Conservation (phyloP, 2,329 filamentous ascomycete genomes). For the Aspergillus sergii region DNA sequence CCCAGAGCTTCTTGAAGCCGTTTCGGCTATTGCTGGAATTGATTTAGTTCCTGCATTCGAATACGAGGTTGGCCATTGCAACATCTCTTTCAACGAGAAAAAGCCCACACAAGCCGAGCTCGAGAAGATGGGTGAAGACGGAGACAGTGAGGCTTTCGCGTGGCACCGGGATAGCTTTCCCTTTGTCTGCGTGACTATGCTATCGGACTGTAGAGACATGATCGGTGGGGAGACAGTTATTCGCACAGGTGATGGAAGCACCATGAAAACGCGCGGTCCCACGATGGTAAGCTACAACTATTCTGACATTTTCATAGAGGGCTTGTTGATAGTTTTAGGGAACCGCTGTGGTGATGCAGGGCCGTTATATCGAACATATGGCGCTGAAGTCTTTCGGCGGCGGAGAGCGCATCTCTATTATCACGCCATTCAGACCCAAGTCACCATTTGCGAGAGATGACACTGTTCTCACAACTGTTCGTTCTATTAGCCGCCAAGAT, state of each 20-base stretch:
- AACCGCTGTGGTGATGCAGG: conserved; percentile 6
- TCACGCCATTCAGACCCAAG: not conserved
- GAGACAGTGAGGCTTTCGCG: conserved; percentile 31
- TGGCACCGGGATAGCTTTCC: conserved; percentile 60
- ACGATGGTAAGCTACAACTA: conserved; percentile 10
- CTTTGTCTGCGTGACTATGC: conserved; percentile 67
- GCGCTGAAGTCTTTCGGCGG: conserved; percentile 3
- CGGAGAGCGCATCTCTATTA: not conserved
- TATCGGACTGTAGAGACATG: conserved; percentile 64
- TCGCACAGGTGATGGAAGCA: not conserved
- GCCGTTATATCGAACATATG: conserved; percentile 6
- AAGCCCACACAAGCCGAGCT: not conserved
- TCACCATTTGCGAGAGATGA: not conserved
- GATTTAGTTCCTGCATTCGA: not conserved
- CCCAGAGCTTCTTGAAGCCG: not conserved
- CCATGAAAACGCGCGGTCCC: conserved; percentile 18
- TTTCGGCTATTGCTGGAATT: not conserved
- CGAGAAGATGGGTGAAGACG: not conserved
- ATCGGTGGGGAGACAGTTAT: conserved; percentile 58
- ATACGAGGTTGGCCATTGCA: not conserved
- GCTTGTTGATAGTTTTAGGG: not conserved
- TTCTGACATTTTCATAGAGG: not conserved
- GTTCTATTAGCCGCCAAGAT: not conserved
- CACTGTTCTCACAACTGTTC: not conserved
- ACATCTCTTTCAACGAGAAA: not conserved